Base-by-base conservation (phyloP, 2,329 filamentous ascomycete genomes). In the Dendrostoma leiphaemia region DNA sequence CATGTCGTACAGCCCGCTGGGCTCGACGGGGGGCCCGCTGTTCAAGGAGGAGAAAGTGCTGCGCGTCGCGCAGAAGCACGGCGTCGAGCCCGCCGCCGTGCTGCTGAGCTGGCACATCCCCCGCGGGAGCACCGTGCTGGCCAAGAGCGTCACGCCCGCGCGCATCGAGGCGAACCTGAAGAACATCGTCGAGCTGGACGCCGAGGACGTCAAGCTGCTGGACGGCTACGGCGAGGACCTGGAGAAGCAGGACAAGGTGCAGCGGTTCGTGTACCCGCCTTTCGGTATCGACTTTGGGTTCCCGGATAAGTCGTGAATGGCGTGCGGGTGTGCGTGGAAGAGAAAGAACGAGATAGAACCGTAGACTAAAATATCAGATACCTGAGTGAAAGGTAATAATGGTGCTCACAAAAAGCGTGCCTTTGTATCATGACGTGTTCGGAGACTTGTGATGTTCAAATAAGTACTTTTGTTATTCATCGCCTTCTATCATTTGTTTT, bases 71-170 rank as follows among this genome's bases (percentile, higher is more conserved):
- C 79, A 85, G 68, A 84, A 84, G 72, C 81, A 83, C 63, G 74
- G 81, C 32, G 78, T 81, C 29, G 79, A 77, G 63, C 76, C 85
- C n/a, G 79, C 80, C 0, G 80, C 81, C 1, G 76, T 91, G 2
- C 71, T 91, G 49, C 69, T 92, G 57, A 89, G 86, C 68, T 91
- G 89, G 65, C 86, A 91, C 65, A 74, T 90, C 44, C 80, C 84
- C 50, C 81, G 85, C 57, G 86, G 86, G 61, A 81, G 76, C 65
- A 89, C 85, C 6, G 88, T 91, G 17, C 77, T 91, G 26, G 81
- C 88, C 63, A 91, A 91, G 71, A 90, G 86, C 0, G 84, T 89
- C 35, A 89, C 80, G 6, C 79, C 81, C 13, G 77, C 78, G 45
- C 80, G 87, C 62, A 90, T 91, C 69, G 81, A 85, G 65, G 79